Base-by-base conservation (phyloP, 805 yeast genomes). In the Priceomyces castillae region DNA sequence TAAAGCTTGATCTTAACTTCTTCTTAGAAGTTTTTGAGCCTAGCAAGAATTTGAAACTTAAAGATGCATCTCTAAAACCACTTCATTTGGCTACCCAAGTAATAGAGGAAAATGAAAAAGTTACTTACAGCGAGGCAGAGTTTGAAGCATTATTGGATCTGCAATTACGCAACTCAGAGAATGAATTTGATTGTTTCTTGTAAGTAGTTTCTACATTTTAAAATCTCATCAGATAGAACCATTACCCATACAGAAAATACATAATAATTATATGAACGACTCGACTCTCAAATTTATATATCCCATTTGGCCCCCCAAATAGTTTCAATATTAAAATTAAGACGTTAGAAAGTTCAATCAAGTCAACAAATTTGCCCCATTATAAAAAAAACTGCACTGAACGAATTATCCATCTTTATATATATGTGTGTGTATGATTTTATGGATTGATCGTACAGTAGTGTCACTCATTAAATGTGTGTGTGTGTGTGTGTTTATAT, bases 1-100 rank as follows among this genome's bases (percentile, higher is more conserved):
- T 69, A 39, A 65, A 63, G 43, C 54, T 70, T 19, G 74, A 69
- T 45, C 57, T 63, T 18, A 63, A 63, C 43, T 71, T 69, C 39
- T 62, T 69, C 43, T 61, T 62, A 46, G 70, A 65, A 46, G 61
- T 71, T 0, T 71, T 71, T 42, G 74, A 68, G 38, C 53, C 58
- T 7, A 63, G 71, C 12, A 57, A 58, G 16, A 42, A 61, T 2
- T 59, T 68, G 40, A 57, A 56, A 37, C 56, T 71, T 31, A 66
- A 68, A 39, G 74, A 67, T 35, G 56, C 56, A 30, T 58, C 63
- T 20, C 57, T 62, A 47, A 64, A 62, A 31, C 50, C 64, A 2
- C 63, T 66, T 18, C 65, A 67, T 30, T 49, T 65, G n/a, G 50
- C 61, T 9, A 50, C 65, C 36, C 57, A 59, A 19, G 50, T 55